These are phyloP conservation scores for Brachypodium distachyon DNA, from an alignment of 202 grass and related monocot species.

Conservation along the genomic window DNA sequence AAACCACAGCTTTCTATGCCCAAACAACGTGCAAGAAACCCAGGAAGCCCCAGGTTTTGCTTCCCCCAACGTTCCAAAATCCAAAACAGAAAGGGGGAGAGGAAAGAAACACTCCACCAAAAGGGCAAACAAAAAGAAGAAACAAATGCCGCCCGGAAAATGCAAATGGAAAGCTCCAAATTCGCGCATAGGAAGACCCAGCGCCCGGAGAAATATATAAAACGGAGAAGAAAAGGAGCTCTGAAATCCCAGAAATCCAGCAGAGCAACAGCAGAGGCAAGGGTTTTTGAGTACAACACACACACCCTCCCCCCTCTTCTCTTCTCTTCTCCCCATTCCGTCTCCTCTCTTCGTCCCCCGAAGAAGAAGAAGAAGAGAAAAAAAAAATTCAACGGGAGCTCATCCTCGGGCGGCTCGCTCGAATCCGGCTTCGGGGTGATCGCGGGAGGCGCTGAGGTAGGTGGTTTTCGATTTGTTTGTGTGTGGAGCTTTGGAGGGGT, in stretches of 20 bases:
- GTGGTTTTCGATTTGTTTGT: too few relatives aligned
- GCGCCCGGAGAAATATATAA: background rate
- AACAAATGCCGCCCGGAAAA: background rate
- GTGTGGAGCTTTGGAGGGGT: background rate
- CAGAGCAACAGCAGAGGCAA: conserved; percentile 19
- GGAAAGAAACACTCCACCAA: background rate
- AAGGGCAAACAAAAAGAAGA: background rate
- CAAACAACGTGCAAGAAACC: too few relatives aligned
- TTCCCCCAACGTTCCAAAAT: background rate
- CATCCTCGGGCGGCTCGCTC: conserved; percentile 9
- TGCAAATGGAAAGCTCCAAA: background rate
- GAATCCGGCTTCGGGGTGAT: background rate
- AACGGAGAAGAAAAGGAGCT: background rate
- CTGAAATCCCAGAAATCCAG: background rate
- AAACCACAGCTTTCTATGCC: too few relatives aligned
- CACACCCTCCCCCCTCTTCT: background rate
- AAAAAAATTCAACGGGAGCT: background rate
- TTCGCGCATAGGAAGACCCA: conserved; percentile 9
- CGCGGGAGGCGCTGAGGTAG: background rate
- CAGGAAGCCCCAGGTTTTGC: background rate
- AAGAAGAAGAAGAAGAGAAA: too few relatives aligned
- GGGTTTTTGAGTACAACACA: conserved; percentile 41
- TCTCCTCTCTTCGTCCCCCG: background rate
- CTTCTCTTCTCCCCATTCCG: background rate
- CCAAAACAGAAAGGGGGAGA: background rate